These are phyloP conservation scores for Alternaria sp. DNA, from an alignment of 2,329 filamentous ascomycete species.

Conservation along the genomic window DNA sequence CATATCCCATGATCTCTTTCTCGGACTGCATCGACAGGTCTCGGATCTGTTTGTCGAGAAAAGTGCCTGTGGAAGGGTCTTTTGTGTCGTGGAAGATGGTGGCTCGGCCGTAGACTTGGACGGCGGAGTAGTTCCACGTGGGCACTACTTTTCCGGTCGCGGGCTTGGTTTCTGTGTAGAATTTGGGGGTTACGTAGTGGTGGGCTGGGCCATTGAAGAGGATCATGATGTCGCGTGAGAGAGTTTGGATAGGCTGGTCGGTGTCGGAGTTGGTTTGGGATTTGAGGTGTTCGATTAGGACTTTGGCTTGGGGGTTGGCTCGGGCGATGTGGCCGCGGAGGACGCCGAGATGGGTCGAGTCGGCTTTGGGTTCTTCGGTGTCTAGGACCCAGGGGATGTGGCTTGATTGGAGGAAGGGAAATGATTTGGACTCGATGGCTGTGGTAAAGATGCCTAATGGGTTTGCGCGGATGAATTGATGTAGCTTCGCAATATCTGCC, in stretches of 20 bases:
- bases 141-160: background rate
- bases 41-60: background rate
- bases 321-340: slow-evolving; percentile 69
- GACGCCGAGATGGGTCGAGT: slow-evolving; percentile 53
- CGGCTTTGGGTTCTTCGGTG: slow-evolving; percentile 43
- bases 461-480: slow-evolving; percentile 61
- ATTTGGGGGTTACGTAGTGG: background rate
- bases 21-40: slow-evolving; percentile 57
- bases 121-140: background rate
- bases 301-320: slow-evolving; percentile 69
- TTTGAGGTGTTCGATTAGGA: slow-evolving; percentile 57
- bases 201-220: background rate
- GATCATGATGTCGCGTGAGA: background rate
- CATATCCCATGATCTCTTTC: slow-evolving; percentile 62
- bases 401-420: slow-evolving; percentile 30
- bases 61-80: background rate
- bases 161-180: background rate
- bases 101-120: background rate
- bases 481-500: slow-evolving; percentile 56
- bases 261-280: background rate
- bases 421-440: slow-evolving; percentile 52
- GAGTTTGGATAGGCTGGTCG: background rate
- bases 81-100: background rate
- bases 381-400: slow-evolving; percentile 37
- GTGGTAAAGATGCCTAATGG: slow-evolving; percentile 70